Evolutionary conservation across 352 stramenopile species (phyloP).

Genomic region (Phytophthora constricta): DNA sequence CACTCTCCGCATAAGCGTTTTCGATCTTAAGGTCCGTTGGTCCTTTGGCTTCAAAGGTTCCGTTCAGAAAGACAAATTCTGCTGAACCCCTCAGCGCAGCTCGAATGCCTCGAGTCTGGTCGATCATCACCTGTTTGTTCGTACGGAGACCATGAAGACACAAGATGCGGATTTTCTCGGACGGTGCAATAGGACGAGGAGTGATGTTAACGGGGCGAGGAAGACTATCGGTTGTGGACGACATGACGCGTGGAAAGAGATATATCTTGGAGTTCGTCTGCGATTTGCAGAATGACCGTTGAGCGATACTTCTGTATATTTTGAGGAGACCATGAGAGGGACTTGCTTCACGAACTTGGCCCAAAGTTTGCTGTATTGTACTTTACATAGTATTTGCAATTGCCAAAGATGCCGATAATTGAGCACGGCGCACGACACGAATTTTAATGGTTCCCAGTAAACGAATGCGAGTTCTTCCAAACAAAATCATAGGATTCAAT

Average conservation of each 20-base stretch:
- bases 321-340: too few species aligned
- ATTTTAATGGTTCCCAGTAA: too few species aligned
- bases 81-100: slow-evolving; percentile 34
- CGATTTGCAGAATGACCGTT: not conserved
- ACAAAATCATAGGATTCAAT: too few species aligned
- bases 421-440: not conserved
- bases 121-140: slow-evolving; percentile 53
- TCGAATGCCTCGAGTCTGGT: slow-evolving; percentile 51
- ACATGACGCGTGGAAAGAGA: not conserved
- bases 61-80: slow-evolving; percentile 56
- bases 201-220: slow-evolving; percentile 13
- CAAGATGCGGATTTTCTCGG: slow-evolving; percentile 47
- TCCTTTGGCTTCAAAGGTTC: slow-evolving; percentile 44
- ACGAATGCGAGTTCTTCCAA: too few species aligned
- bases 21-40: slow-evolving; percentile 42
- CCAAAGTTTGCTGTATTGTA: too few species aligned
- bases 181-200: slow-evolving; percentile 9
- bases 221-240: slow-evolving; percentile 24
- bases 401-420: too few species aligned
- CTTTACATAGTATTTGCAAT: too few species aligned
- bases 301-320: not conserved
- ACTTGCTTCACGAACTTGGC: too few species aligned
- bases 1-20: slow-evolving; percentile 30
- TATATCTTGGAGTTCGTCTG: not conserved
- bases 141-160: slow-evolving; percentile 63